Percentiles rank a stretch among this genome's conserved stretches.
Evolutionary conservation across 805 yeast species (phyloP).

Genomic region (Candida awuae): DNA sequence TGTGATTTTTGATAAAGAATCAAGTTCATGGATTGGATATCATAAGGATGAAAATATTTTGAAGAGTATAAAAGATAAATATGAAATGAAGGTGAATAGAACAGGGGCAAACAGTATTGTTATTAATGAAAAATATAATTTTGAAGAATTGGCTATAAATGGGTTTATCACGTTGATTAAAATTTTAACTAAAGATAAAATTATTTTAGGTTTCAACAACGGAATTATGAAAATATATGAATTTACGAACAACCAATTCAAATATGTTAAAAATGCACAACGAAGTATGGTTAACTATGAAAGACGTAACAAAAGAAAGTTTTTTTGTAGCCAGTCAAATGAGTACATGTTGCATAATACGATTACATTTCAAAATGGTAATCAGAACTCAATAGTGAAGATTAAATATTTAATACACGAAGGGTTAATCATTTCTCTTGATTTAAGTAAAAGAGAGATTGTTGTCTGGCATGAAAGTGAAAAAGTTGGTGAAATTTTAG

Average conservation of each 20-base stretch:
- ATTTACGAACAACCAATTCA: conserved; percentile 11
- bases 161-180: conserved; percentile 33
- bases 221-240: conserved; percentile 47
- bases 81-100: conserved; percentile 9
- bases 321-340: no score
- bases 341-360: conserved; percentile 45
- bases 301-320: conserved; percentile 30
- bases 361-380: conserved; percentile 61
- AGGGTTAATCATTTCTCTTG: conserved; percentile 49
- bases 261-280: conserved; percentile 37
- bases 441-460: conserved; percentile 40
- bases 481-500: conserved; percentile 19
- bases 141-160: conserved; percentile 35
- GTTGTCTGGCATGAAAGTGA: conserved; percentile 58
- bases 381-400: conserved; percentile 21
- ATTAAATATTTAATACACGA: conserved; percentile 44
- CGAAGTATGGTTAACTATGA: conserved; percentile 13
- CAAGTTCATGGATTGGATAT: conserved; percentile 46
- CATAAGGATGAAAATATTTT: neutral
- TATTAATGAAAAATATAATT: conserved; percentile 33
- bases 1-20: conserved; percentile 28
- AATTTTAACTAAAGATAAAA: conserved; percentile 33
- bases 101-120: conserved; percentile 14
- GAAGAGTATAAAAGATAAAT: conserved; percentile 1
- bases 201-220: conserved; percentile 45